phyloP scores from a whole-genome alignment of 495 filamentous ascomycete genomes.

The Aspergillus nanangensis region DNA sequence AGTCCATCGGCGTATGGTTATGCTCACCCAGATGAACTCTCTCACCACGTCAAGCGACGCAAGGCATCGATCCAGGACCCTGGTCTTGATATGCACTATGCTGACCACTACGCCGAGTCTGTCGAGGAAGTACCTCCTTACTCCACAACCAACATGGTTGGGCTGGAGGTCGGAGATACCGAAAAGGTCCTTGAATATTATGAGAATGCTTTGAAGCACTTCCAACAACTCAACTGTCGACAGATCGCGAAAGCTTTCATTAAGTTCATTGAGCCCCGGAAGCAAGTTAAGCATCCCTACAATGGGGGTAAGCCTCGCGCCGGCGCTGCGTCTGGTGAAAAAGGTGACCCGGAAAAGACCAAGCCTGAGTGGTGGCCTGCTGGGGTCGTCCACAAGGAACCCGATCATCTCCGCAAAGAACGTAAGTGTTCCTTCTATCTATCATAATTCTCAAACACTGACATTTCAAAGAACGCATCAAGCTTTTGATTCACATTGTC shows the following conservation, averaged over 20 bases:
- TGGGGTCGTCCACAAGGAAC: conserved; percentile 65
- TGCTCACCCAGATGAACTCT: conserved; percentile 13
- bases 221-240: conserved; percentile 45
- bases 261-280: conserved; percentile 78
- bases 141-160: conserved; percentile 29
- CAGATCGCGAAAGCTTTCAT: conserved; percentile 73
- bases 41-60: conserved; percentile 32
- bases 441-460: neutral
- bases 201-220: conserved; percentile 31
- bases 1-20: conserved; percentile 8
- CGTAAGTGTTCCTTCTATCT: conserved; percentile 46
- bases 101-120: conserved; percentile 20
- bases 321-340: conserved; percentile 32
- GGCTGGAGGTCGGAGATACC: conserved; percentile 35
- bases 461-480: conserved; percentile 29
- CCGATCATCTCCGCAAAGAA: conserved; percentile 75
- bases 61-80: conserved; percentile 19
- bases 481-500: conserved; percentile 43
- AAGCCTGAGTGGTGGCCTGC: conserved; percentile 83
- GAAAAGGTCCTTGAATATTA: conserved; percentile 35
- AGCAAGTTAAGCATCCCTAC: conserved; percentile 81
- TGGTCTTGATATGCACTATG: conserved; percentile 10
- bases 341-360: conserved; percentile 48
- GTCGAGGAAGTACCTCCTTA: conserved; percentile 23
- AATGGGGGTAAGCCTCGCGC: conserved; percentile 49